phyloP scores from a whole-genome alignment of 1,139 yeast genomes.

The Pichia sp. region DNA sequence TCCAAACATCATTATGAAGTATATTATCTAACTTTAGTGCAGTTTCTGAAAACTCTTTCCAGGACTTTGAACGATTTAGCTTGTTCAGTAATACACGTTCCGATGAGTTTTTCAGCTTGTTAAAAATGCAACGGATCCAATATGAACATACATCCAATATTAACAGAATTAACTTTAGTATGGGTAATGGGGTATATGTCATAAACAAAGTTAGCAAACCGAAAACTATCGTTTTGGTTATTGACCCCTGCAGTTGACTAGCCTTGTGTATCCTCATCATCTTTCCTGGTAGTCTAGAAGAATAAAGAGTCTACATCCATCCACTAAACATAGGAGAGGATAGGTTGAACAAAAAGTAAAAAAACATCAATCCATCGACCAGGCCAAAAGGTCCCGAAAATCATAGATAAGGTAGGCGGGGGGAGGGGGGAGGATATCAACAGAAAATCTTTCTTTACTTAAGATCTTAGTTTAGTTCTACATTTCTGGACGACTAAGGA shows the following conservation, averaged over 20 bases:
- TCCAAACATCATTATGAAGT: slow-evolving; percentile 72
- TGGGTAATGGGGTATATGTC: slow-evolving; percentile 19
- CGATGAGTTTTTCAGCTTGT: slow-evolving; percentile 32
- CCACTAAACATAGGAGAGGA: no score
- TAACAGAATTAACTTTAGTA: slow-evolving; percentile 15
- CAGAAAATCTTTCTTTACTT: no score
- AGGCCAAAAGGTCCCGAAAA: not conserved
- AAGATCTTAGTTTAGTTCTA: no score
- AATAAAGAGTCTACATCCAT: not conserved
- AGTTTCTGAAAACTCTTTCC: slow-evolving; percentile 57
- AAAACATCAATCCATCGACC: not conserved
- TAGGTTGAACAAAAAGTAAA: not conserved
- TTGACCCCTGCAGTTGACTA: slow-evolving; percentile 8
- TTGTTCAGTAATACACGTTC: slow-evolving; percentile 36
- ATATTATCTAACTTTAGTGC: slow-evolving; percentile 60
- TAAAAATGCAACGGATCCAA: slow-evolving; percentile 23
- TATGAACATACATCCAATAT: slow-evolving; percentile 18
- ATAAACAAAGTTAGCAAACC: slow-evolving; percentile 12
- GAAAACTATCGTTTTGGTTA: slow-evolving; percentile 9
- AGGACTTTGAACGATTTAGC: slow-evolving; percentile 43
- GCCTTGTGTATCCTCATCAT: slow-evolving; percentile 13
- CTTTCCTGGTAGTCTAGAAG: not conserved
- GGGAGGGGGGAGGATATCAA: no score
- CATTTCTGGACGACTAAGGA: no score
- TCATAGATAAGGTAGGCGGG: not conserved